Conservation (phyloP, 2,329 filamentous ascomycete genomes). For the Hyphodiscus sp. region DNA sequence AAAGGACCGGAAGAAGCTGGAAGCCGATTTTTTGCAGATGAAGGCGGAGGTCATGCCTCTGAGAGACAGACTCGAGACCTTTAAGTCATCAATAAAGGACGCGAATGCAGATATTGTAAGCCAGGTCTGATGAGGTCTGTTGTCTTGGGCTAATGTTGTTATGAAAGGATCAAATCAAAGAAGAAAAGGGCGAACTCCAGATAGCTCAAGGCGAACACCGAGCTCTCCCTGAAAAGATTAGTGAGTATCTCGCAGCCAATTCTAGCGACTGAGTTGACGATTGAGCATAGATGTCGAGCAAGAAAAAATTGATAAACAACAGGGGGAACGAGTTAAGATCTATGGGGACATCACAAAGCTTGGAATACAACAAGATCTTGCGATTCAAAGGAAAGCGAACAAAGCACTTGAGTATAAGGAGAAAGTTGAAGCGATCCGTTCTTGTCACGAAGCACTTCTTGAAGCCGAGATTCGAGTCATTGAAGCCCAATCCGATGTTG, state of each 20-base stretch:
- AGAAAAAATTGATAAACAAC: slow-evolving; percentile 27
- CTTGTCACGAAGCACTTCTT: slow-evolving; percentile 56
- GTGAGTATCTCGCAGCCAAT: background rate
- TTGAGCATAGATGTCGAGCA: slow-evolving; percentile 31
- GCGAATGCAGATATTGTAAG: slow-evolving; percentile 37
- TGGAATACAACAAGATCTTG: slow-evolving; percentile 47
- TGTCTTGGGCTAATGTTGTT: background rate
- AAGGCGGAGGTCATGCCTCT: slow-evolving; percentile 15
- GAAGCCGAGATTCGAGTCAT: slow-evolving; percentile 65
- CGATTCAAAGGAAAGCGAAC: slow-evolving; percentile 49
- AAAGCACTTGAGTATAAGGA: slow-evolving; percentile 47
- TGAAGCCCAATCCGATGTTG: slow-evolving; percentile 77
- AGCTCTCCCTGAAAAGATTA: background rate
- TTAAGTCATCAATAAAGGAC: slow-evolving; percentile 31
- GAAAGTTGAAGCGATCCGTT: slow-evolving; percentile 55
- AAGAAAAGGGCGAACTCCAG: slow-evolving; percentile 63
- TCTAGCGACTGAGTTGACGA: slow-evolving; percentile 16
- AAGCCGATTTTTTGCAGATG: slow-evolving; percentile 23
- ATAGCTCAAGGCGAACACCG: slow-evolving; percentile 24
- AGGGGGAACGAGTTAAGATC: slow-evolving; percentile 35
- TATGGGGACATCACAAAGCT: slow-evolving; percentile 40
- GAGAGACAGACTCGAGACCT: slow-evolving; percentile 24
- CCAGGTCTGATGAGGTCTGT: background rate
- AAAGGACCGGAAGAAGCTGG: slow-evolving; percentile 36
- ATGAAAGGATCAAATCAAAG: slow-evolving; percentile 41